Evolutionary conservation across 2,329 filamentous ascomycete species (phyloP), one percentile per base, ranked within the genome.

Genomic region (Bipolaris gigantea): DNA sequence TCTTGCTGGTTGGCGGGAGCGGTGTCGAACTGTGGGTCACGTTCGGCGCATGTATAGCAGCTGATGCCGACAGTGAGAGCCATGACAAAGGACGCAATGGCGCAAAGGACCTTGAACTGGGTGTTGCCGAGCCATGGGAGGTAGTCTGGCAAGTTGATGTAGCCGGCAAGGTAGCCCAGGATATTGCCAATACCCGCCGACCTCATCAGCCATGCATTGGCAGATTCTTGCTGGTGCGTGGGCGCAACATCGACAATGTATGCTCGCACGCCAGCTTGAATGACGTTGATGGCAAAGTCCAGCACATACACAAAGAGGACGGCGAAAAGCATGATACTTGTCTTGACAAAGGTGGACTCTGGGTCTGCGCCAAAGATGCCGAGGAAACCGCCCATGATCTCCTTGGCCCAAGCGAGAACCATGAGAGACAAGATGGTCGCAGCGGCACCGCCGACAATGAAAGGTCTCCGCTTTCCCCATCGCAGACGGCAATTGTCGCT

Each of bases 201-300:
- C 47, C 93, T 86, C 67, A 90, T 92, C 18, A 93, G 91, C 92
- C 95, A 97, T 36, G 93, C 88, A 76, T 97, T 97, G 50, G 92
- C 93, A 34, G 88, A 82, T 75, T 96, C 92, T 77, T 97, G 93
- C 73, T 97, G 93, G 68, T 97, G 92, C 1, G 90, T 85, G 0
- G 94, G 94, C 0, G 90, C 89, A 67, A 92, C 93, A 70, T 97
- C 93, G 21, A 97, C 89, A 50, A 97, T 96, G 71, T 95, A 96
- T 21, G 92, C 91, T 61, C 92, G 85, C 67, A 97, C 89, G 4
- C 87, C 89, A 44, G 94, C 93, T 82, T 97, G 93, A 32, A 97
- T 88, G 52, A 92, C 94, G 75, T 97, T 97, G 78, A 97, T 94
- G 66, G 92, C 86, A 73, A 97, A 94, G 73, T 97, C 93, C 46